Percentiles rank a stretch among this genome's conserved stretches.
These are phyloP conservation scores for Isabelozyma pseudorhagii DNA, from an alignment of 805 yeast genomes.

Conservation along the genomic window DNA sequence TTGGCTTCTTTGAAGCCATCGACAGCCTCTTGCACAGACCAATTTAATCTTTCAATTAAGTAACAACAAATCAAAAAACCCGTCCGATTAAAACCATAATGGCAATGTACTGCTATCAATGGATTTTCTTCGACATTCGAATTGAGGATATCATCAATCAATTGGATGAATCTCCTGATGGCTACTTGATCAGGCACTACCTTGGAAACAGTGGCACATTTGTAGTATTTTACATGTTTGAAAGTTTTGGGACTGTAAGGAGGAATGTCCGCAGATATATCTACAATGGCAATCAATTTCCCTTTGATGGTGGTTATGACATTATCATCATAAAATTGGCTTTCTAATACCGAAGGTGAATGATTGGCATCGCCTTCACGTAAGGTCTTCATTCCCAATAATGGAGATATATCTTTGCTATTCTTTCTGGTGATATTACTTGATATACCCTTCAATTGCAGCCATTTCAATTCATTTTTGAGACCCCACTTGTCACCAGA, in stretches of 20 bases:
- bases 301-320: constrained; percentile 18
- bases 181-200: constrained; percentile 66
- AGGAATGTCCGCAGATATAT: constrained; percentile 67
- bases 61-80: constrained; percentile 73
- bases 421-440: constrained; percentile 32
- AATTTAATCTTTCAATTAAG: constrained; percentile 56
- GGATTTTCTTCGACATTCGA: constrained; percentile 23
- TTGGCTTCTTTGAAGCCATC: constrained; percentile 55
- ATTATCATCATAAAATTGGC: constrained; percentile 24
- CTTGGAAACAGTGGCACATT: constrained; percentile 76
- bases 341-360: constrained; percentile 56
- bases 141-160: constrained; percentile 46
- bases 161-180: constrained; percentile 51
- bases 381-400: constrained; percentile 73
- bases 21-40: constrained; percentile 62
- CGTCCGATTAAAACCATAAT: constrained; percentile 77
- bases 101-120: constrained; percentile 69
- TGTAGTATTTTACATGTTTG: constrained; percentile 53
- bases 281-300: constrained; percentile 55
- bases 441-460: constrained; percentile 50
- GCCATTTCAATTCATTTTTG: constrained; percentile 75
- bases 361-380: constrained; percentile 61
- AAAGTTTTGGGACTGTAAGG: constrained; percentile 66
- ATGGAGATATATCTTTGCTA: constrained; percentile 37
- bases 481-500: constrained; percentile 77